These are phyloP conservation scores for Aethionema arabicum DNA, from an alignment of 345 rosid genomes.

Conservation along the genomic window DNA sequence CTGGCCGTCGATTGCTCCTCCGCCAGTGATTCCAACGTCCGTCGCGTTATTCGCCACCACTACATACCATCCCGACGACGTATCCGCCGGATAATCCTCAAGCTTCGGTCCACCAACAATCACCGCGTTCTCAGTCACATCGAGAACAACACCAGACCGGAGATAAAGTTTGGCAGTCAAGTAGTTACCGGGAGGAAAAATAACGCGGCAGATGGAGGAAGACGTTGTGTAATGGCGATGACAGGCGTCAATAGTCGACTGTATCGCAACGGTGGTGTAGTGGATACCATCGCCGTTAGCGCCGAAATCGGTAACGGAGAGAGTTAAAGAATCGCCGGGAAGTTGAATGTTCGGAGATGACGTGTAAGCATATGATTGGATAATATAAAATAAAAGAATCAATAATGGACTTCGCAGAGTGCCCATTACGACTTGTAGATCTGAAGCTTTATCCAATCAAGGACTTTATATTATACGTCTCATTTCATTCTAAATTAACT, in stretches of 20 bases:
- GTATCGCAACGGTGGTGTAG: slow-evolving; percentile 79
- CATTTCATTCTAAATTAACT: not conserved
- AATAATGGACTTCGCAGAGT: slow-evolving; percentile 25
- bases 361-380: slow-evolving; percentile 44
- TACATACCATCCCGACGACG: slow-evolving; percentile 66
- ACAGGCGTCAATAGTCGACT: slow-evolving; percentile 71
- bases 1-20: slow-evolving; percentile 85
- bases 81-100: slow-evolving; percentile 60
- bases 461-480: not conserved
- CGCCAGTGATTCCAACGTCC: slow-evolving; percentile 87
- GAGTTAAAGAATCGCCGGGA: slow-evolving; percentile 24
- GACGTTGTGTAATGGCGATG: slow-evolving; percentile 33
- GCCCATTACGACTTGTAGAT: slow-evolving; percentile 4
- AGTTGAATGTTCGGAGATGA: slow-evolving; percentile 31
- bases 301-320: slow-evolving; percentile 70
- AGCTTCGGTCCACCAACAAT: slow-evolving; percentile 66
- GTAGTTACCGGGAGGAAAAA: slow-evolving; percentile 71
- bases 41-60: slow-evolving; percentile 68
- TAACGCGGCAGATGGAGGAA: slow-evolving; percentile 54
- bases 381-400: slow-evolving; percentile 14
- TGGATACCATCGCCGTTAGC: slow-evolving; percentile 72
- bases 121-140: slow-evolving; percentile 61
- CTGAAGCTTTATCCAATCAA: not conserved
- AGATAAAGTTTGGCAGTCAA: slow-evolving; percentile 75
- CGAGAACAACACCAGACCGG: slow-evolving; percentile 58